Evolutionary conservation across 192 early-diverging fungal species (phyloP).

Genomic region (Backusella macrospora): DNA sequence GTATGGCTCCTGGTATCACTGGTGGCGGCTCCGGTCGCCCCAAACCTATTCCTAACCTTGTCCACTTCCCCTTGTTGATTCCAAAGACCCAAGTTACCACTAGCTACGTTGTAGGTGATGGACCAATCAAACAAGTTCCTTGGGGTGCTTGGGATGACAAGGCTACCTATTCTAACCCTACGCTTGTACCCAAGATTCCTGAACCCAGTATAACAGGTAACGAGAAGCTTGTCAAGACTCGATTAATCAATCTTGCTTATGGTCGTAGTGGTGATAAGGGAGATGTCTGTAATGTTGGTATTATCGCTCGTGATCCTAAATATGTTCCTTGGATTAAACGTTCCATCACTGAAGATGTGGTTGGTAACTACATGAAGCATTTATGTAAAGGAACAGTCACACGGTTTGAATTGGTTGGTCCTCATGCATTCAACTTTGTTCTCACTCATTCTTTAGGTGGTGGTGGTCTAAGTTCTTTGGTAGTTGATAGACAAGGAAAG

Average conservation of each 20-base stretch:
- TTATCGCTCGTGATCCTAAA: conserved; percentile 61
- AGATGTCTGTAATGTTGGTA: conserved; percentile 62
- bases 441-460: conserved; percentile 63
- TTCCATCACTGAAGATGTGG: conserved; percentile 52
- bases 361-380: conserved; percentile 59
- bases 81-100: conserved; percentile 52
- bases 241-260: conserved; percentile 59
- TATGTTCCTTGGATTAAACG: conserved; percentile 57
- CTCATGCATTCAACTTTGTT: conserved; percentile 64
- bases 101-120: conserved; percentile 41
- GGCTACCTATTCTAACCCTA: conserved; percentile 3
- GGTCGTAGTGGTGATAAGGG: conserved; percentile 71
- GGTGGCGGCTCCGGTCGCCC: conserved; percentile 60
- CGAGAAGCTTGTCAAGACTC: conserved; percentile 38
- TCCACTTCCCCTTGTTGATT: conserved; percentile 62
- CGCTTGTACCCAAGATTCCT: conserved; percentile 38
- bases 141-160: conserved; percentile 39
- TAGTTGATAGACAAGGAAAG: conserved; percentile 68
- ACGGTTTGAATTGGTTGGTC: conserved; percentile 61
- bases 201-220: background rate
- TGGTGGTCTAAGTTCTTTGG: conserved; percentile 61
- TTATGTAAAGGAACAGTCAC: conserved; percentile 61
- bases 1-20: conserved; percentile 61
- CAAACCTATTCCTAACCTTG: conserved; percentile 57
- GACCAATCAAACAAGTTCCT: conserved; percentile 14